These are phyloP conservation scores for Sporothrix brunneoviolacea DNA, from an alignment of 2,329 filamentous ascomycete species.

Conservation along the genomic window DNA sequence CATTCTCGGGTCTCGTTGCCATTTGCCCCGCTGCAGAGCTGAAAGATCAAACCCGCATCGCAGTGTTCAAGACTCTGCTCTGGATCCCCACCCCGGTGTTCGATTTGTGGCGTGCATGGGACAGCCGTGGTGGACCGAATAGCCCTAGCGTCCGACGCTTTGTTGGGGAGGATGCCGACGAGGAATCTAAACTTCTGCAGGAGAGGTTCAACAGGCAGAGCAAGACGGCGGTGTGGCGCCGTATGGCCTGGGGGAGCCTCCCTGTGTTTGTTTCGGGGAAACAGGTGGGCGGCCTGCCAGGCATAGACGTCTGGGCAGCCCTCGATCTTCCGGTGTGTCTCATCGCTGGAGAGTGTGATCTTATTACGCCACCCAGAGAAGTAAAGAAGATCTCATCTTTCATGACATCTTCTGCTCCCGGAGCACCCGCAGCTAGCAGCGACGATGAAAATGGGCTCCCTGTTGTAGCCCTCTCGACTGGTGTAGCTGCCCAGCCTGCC, in stretches of 20 bases:
- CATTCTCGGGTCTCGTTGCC: conserved; percentile 56
- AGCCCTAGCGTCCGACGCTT: conserved; percentile 77
- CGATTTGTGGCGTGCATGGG: conserved; percentile 68
- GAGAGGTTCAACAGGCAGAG: conserved; percentile 76
- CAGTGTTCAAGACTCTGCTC: conserved; percentile 50
- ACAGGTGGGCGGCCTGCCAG: conserved; percentile 59
- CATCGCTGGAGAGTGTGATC: conserved; percentile 70
- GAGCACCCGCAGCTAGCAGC: not conserved
- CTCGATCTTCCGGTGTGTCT: conserved; percentile 70
- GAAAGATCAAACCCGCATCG: conserved; percentile 45
- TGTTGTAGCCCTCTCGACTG: not conserved
- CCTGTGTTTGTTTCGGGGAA: conserved; percentile 48
- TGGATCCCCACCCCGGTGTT: conserved; percentile 67
- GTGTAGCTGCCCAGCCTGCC: not conserved
- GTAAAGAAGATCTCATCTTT: conserved; percentile 29
- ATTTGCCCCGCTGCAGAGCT: conserved; percentile 72
- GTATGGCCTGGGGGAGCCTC: conserved; percentile 69
- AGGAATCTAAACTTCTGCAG: conserved; percentile 61
- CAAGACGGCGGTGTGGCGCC: conserved; percentile 71
- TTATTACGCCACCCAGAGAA: conserved; percentile 47
- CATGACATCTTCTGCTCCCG: conserved; percentile 4
- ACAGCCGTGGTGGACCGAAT: conserved; percentile 68
- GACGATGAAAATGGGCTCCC: not conserved
- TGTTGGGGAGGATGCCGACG: conserved; percentile 59
- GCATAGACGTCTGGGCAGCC: conserved; percentile 62